phyloP scores from a whole-genome alignment of 2,329 filamentous ascomycete genomes.

The Fusarium dimerum region DNA sequence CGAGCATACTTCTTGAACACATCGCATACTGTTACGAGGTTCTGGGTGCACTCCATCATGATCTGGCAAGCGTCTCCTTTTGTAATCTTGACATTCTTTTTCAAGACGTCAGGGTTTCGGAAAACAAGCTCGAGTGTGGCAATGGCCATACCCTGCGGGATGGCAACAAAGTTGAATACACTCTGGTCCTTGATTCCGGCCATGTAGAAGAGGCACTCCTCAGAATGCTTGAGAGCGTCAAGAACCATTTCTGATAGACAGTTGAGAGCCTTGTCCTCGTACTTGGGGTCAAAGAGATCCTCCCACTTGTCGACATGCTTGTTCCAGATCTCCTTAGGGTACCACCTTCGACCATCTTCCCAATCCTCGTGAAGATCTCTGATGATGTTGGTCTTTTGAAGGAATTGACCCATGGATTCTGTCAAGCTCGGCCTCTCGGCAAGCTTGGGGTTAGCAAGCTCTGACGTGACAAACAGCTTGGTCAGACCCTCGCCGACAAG shows the following conservation, averaged over 20 bases:
- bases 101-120: constrained; percentile 83
- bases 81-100: constrained; percentile 91
- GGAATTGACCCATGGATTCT: constrained; percentile 95
- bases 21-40: constrained; percentile 77
- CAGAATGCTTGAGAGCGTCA: constrained; percentile 80
- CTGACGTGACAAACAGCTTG: constrained; percentile 81
- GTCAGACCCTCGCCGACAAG: constrained; percentile 95
- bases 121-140: constrained; percentile 91
- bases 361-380: constrained; percentile 91
- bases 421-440: constrained; percentile 77
- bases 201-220: constrained; percentile 98
- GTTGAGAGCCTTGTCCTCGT: constrained; percentile 75
- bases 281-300: constrained; percentile 82
- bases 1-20: constrained; percentile 78
- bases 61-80: constrained; percentile 90
- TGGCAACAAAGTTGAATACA: constrained; percentile 98
- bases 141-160: constrained; percentile 96
- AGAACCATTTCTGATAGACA: constrained; percentile 94
- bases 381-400: constrained; percentile 99
- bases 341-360: constrained; percentile 86
- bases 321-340: constrained; percentile 95
- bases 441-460: constrained; percentile 83
- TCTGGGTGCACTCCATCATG: constrained; percentile 93
- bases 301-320: constrained; percentile 90
- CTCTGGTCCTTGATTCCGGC: constrained; percentile 93